Base-by-base conservation (phyloP, 225 moss, liverwort and hornwort species). In the Takakia lepidozioides region DNA sequence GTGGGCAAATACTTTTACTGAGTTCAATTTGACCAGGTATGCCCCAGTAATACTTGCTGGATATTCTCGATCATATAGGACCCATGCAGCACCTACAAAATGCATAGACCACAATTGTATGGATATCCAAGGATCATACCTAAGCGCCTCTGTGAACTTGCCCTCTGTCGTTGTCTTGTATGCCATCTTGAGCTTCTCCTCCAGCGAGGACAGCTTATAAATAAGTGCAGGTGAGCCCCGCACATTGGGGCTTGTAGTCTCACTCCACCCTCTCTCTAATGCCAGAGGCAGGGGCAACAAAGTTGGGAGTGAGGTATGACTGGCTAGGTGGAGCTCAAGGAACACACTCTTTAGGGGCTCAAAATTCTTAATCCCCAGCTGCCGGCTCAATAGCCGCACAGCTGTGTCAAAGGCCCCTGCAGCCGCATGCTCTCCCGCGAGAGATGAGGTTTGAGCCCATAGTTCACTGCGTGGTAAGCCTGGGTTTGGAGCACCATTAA, bases 341-440 rank as follows among this genome's bases (percentile, higher is more conserved):
- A 90, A 89, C 22, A 56, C 20, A 15, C 38, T 41, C 71, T 63
- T 95, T 65, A 95, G 58, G 37, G 84, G 93, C 27, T 46, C 37
- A 39, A 87, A 95, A 38, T 95, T 84, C 1, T 43, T 64, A 2
- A 95, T 84, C 51, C 93, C 93, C 46, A 95, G 68, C 67, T 95
- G 86, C 3, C 89, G 74, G 46, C 58, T 80, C 10, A 95, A 62
- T 16, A 95, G 70, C 48, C 82, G 69, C 93, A 95, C 86, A 13
- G 89, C 86, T 38, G 89, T 84, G 63, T 86, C 86, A 34, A 89
- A 95, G 28, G 89, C 84, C 17, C 89, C 89, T 44, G 93, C 93
- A 47, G 89, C 86, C 14, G 89, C 89, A 53, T 89, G 93, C 44
- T 95, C 93, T 50, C 83, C 84, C 53, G 89, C 89, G 41, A 95